phyloP scores from a whole-genome alignment of 305 asterid species.

The Solanum hybrid region DNA sequence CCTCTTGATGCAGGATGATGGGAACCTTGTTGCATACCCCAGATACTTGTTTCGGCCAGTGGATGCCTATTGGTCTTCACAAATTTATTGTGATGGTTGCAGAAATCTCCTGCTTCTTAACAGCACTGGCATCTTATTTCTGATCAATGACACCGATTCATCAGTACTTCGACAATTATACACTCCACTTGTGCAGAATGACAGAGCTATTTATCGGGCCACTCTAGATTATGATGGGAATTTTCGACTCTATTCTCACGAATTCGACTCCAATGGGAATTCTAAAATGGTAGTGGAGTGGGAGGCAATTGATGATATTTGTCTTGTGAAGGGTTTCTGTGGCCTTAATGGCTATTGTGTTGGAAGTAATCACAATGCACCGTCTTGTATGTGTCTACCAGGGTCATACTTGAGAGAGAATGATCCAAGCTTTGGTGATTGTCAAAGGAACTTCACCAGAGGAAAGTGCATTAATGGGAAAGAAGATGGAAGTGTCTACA shows the following conservation, averaged over 20 bases:
- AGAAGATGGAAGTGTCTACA: neutral
- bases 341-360: slow-evolving; percentile 20
- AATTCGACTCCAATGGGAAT: neutral
- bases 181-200: neutral
- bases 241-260: slow-evolving; percentile 15
- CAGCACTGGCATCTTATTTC: neutral
- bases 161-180: neutral
- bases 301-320: slow-evolving; percentile 9
- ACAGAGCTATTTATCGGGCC: neutral
- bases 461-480: slow-evolving; percentile 14
- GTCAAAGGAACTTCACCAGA: slow-evolving; percentile 13
- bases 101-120: slow-evolving; percentile 7
- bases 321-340: slow-evolving; percentile 17
- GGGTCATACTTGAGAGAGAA: slow-evolving; percentile 4
- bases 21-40: slow-evolving; percentile 47
- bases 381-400: slow-evolving; percentile 17
- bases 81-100: neutral
- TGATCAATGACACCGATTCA: neutral
- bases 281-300: neutral
- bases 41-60: neutral
- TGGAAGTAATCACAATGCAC: neutral
- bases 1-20: slow-evolving; percentile 34
- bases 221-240: slow-evolving; percentile 16
- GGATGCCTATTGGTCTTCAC: slow-evolving; percentile 16
- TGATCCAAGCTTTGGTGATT: neutral